phyloP scores from a whole-genome alignment of 2,329 filamentous ascomycete genomes.

The Fusarium albidum region DNA sequence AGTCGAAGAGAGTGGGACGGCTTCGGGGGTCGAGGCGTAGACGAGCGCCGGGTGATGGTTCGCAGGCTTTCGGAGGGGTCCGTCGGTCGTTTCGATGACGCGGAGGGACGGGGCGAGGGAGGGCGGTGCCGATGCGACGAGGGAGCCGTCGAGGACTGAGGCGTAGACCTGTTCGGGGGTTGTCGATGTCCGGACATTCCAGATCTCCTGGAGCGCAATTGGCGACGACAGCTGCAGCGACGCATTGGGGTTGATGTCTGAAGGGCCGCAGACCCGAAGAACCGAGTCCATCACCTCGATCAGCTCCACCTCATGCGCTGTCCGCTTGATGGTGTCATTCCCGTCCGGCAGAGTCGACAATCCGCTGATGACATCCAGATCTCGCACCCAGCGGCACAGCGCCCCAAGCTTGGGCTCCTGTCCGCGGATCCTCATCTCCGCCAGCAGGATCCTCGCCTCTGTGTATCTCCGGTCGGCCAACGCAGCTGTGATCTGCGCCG shows the following conservation, averaged over 20 bases:
- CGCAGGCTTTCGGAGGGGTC: conserved; percentile 68
- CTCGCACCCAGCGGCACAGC: conserved; percentile 76
- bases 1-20: conserved; percentile 59
- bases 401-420: conserved; percentile 73
- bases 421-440: conserved; percentile 74
- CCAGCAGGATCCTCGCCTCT: conserved; percentile 71
- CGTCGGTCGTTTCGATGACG: conserved; percentile 69
- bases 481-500: conserved; percentile 71
- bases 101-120: conserved; percentile 55
- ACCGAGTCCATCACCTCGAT: conserved; percentile 71
- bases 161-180: conserved; percentile 58
- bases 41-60: conserved; percentile 73
- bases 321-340: conserved; percentile 47
- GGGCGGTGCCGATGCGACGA: conserved; percentile 52
- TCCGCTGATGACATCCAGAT: conserved; percentile 73
- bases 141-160: conserved; percentile 66
- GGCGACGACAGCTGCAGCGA: conserved; percentile 49
- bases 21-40: conserved; percentile 66
- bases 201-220: conserved; percentile 66
- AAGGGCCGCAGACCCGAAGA: conserved; percentile 68
- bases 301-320: conserved; percentile 60
- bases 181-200: conserved; percentile 62
- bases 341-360: conserved; percentile 64
- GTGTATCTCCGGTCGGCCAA: conserved; percentile 70
- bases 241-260: conserved; percentile 56